These are phyloP conservation scores for Jaltomata sinuosa DNA, from an alignment of 257 asterid species.

Conservation along the genomic window DNA sequence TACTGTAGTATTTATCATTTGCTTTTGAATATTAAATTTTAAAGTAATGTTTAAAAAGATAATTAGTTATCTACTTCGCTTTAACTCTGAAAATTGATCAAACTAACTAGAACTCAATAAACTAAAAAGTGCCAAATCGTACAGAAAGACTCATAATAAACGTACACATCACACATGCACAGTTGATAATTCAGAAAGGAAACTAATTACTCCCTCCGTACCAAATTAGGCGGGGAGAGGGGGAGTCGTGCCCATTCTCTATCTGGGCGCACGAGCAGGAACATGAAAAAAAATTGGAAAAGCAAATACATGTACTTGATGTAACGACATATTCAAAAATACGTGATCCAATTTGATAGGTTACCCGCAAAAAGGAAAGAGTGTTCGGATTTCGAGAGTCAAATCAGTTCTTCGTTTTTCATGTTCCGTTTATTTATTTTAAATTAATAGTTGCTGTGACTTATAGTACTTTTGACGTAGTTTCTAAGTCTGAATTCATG, in stretches of 20 bases:
- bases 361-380: too few relatives aligned
- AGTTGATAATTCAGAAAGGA: neutral
- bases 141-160: neutral
- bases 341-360: too few relatives aligned
- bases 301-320: too few relatives aligned
- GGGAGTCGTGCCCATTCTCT: too few relatives aligned
- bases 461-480: neutral
- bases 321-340: too few relatives aligned
- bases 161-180: neutral
- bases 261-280: too few relatives aligned
- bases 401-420: too few relatives aligned
- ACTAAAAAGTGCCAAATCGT: neutral
- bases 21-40: neutral
- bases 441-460: neutral
- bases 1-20: neutral
- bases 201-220: neutral
- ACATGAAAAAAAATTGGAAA: too few relatives aligned
- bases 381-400: too few relatives aligned
- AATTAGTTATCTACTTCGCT: neutral
- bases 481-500: fast-evolving
- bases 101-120: neutral
- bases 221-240: neutral
- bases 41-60: neutral
- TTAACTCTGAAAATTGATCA: neutral
- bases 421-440: neutral